Base-by-base conservation (phyloP, 2,329 filamentous ascomycete species). In the Corinectria fuckeliana region DNA sequence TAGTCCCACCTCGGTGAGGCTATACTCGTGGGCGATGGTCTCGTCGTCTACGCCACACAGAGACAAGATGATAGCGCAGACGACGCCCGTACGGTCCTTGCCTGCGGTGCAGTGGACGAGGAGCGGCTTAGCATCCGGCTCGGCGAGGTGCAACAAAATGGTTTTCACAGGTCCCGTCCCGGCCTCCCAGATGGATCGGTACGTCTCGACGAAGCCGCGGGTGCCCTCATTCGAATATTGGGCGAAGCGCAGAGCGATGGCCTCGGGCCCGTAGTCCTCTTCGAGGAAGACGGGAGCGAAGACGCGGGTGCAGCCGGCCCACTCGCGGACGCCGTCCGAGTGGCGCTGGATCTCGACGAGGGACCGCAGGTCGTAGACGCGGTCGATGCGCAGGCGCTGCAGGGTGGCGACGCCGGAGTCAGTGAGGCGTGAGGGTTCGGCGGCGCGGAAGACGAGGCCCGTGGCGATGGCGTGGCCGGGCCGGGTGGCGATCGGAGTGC, bases 61-160 rank as follows among this genome's bases (percentile, higher is more conserved):
- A 23, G 83, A 76, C 36, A 92, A 79, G 8, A 93, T 72, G 38
- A 93, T 67, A 3, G 88, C 90, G 48, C 86, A 84, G 42, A 92
- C 76, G 4, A 93, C 82, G 2, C 91, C 91, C 0, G 91, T 93
- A 41, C 91, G 82, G 72, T 93, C 91, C 75, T 93, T 93, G 11
- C 91, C 91, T 0, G 88, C 89, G 0, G 89, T 91, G 74, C 91
- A 93, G 70, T 93, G 90, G 7, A 92, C 78, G 6, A 92, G 77
- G 9, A 89, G 75, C 7, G 88, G 85, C 1, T 76, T 62, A 2
- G 75, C 68, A 2, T 79, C 71, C 4, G 70, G 65, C 16, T 67
- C 63, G 68, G 84, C 73, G 7, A 92, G 77, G 66, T 91, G 84
- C 14, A 75, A 71, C 36, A 92, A 79, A 42, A 84, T 78, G 2